Evolutionary conservation across 352 stramenopile genomes (phyloP), one percentile per base, ranked within the genome.

Genomic region (Phytophthora syringae): DNA sequence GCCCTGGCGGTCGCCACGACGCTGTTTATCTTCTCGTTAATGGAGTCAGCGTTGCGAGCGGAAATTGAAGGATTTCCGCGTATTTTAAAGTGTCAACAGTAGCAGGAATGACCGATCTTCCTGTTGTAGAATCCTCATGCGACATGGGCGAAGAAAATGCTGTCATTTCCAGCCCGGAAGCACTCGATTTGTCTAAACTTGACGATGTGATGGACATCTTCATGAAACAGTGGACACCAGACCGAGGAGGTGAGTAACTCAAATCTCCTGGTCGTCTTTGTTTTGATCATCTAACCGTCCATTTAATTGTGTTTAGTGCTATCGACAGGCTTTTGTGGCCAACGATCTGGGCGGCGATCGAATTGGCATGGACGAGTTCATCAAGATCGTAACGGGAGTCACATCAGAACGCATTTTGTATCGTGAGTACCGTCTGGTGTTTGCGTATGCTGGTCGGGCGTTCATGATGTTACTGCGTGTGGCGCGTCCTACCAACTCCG

Each of bases 361-460:
- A 11, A 86, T 93, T 18, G 84, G 82, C 7, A 65, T 90, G 53
- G 80, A 92, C 12, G 76, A 91, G 64, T 93, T 93, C 45, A 72
- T 77, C 54, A 86, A 89, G 53, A 84, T 93, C 56, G 77, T 92
- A 11, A 88, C 68, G n/a, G 74, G 72, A 16, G 80, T 90, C 22
- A 90, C 81, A 3, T 70, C 72, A 15, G 66, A 76, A 20, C 67
- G 72, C 6, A 64, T 93, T 4, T 76, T 68, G 1, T 51, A 71
- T 5, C 67, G 82, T 2, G 84, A 91, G 24, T 91, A 79, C 37
- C 69, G 82, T 15, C 57, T 93, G 11, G 81, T 93, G 16, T 93
- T 82, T 45, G 80, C 73, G 21, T 79, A 93, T 52, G 76, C 79
- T 7, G 84, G 82, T 1, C 60, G 77, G 5, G 84, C 92, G 43